Evolutionary conservation across 148 eudicot species (phyloP), one percentile per base, ranked within the genome.

Genomic region (Chenopodium berlandieri): DNA sequence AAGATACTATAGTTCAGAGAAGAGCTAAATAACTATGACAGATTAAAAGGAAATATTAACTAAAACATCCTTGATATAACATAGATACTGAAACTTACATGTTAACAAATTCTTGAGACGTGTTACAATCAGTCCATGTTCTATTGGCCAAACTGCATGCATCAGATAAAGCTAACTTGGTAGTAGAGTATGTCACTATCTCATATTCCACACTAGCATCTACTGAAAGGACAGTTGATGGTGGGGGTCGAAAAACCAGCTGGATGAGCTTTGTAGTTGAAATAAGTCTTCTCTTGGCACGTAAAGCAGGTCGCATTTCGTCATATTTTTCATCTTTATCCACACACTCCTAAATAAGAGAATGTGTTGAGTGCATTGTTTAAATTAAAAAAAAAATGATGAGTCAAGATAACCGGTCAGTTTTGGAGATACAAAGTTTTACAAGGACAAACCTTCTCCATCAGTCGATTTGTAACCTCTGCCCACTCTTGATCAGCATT

Each of bases 261-360:
- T 92, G 97, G 90, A 91, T 87, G 64, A 92, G 92, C 78, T 92
- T 89, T 73, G 92, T 87, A 31, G 90, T 85, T 20, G 71, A 77
- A 46, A 81, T 78, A 80, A 92, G 90, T 67, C 97, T 89, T 82
- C 81, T 91, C 84, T 85, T 91, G 58, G 87, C 79, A 73, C 81
- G 78, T 34, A 71, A 46, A 56, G 81, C 69, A 58, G 84, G 84
- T 44, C n/a, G 76, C 65, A 83, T 19, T 66, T 84, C 86, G 71
- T 83, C 90, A 65, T 56, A 32, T 62, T 27, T 73, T 34, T 83
- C 86, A 70, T 48, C 80, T 46, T 64, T 88, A 77, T 81, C 74
- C 75, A 82, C 84, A 62, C 85, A 85, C 97, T 92, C 86, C 23
- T 40, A 32, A 44, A 74, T 31, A 50, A 62, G 23, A 82, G 76